Percentiles rank a stretch among this genome's conserved stretches.
Evolutionary conservation across 345 rosid species (phyloP).

Genomic region (Sonneratia alba): DNA sequence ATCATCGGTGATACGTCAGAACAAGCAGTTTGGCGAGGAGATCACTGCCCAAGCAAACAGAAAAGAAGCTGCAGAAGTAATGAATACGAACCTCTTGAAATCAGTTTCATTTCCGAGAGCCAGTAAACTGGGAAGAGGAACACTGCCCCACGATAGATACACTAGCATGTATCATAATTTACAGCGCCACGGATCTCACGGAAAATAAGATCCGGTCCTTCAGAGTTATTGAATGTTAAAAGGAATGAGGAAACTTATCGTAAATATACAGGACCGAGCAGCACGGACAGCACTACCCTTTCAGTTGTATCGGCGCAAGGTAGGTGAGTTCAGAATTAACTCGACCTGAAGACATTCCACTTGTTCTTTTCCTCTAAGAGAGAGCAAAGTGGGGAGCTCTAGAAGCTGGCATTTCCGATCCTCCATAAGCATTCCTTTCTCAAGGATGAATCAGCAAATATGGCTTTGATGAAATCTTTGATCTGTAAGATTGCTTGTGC

Average conservation of each 20-base stretch:
- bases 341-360: background rate
- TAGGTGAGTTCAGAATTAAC: background rate
- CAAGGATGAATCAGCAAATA: conserved; percentile 74
- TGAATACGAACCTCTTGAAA: too few relatives aligned
- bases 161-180: too few relatives aligned
- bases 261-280: background rate
- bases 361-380: background rate
- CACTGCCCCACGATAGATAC: too few relatives aligned
- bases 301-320: background rate
- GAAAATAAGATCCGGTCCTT: too few relatives aligned
- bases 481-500: conserved; percentile 31
- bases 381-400: background rate
- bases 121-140: too few relatives aligned
- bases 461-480: conserved; percentile 71
- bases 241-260: background rate
- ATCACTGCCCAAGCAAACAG: too few relatives aligned
- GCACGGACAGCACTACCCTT: background rate
- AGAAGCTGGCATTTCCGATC: conserved; percentile 42
- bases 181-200: too few relatives aligned
- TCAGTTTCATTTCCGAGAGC: too few relatives aligned
- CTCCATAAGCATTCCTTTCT: conserved; percentile 91
- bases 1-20: too few relatives aligned
- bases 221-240: background rate
- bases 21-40: too few relatives aligned
- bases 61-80: too few relatives aligned